phyloP scores from a whole-genome alignment of 306 rosid species.

The Vigna radiata region DNA sequence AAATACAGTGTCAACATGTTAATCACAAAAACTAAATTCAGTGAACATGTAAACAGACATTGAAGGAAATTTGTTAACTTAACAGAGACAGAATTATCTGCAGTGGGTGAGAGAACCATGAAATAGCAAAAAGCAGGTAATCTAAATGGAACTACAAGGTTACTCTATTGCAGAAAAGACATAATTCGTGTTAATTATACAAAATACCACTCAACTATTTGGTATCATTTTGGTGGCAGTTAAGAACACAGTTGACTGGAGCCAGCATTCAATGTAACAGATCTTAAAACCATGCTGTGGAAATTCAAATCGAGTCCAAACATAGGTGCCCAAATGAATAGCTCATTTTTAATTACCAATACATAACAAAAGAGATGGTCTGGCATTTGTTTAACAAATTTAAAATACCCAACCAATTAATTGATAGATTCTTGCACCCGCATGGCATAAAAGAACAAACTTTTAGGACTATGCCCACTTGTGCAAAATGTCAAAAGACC shows the following conservation, averaged over 20 bases:
- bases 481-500: not conserved
- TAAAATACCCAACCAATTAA: slow-evolving; percentile 10
- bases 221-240: not conserved
- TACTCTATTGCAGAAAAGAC: not conserved
- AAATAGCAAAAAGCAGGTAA: not conserved
- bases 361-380: not conserved
- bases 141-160: not conserved
- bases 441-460: slow-evolving; percentile 31
- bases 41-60: not conserved
- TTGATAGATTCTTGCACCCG: slow-evolving; percentile 14
- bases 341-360: not conserved
- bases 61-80: not conserved
- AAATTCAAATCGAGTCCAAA: slow-evolving; percentile 15
- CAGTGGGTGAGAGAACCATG: not conserved
- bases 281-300: not conserved
- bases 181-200: not conserved
- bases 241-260: slow-evolving; percentile 11
- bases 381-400: slow-evolving; percentile 22
- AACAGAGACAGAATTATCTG: not conserved
- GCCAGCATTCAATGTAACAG: slow-evolving; percentile 5
- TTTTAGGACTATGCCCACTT: slow-evolving; percentile 6
- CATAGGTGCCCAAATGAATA: slow-evolving; percentile 8
- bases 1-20: slow-evolving; percentile 7
- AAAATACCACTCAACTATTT: slow-evolving; percentile 10
- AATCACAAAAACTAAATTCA: slow-evolving; percentile 19